Base-by-base conservation (phyloP, 2,329 filamentous ascomycete species). In the Penicillium sp. region DNA sequence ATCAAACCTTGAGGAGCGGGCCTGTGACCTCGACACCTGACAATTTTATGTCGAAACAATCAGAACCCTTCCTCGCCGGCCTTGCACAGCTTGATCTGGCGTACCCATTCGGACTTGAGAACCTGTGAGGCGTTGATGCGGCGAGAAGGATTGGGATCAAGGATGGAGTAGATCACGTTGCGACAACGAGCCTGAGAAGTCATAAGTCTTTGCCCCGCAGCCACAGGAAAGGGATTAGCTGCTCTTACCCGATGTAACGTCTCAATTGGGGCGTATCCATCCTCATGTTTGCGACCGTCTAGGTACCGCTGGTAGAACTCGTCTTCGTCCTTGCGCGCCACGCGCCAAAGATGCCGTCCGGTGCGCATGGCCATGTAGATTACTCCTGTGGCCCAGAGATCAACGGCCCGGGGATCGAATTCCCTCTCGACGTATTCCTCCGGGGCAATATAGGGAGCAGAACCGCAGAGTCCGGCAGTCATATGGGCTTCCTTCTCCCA, bases 341-440 rank as follows among this genome's bases (percentile, higher is more conserved):
- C 86, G 52, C 92, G 88, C 94, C 94, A 99, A 9, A 99, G 81
- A 74, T 99, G 94, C 50, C 94, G 84, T 6, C 94, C 94, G 2
- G 93, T 97, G 56, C 94, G 84, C 94, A 99, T 99, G 14, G 94
- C 94, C 94, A 99, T 99, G 78, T 99, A 99, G 57, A 99, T 99
- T 49, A 99, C 94, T 70, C 94, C 94, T 58, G 91, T 96, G 25
- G 94, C 94, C 94, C 94, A 99, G 14, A 97, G 88, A 69, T 99
- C 94, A 46, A 99, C 93, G n/a, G 94, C 93, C 55, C 94, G 85
- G 30, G 94, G 94, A 69, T 99, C 94, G 63, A 99, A 99, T 72
- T 99, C 94, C 72, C 88, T 91, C 70, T 96, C 92, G 2, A 87
- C 85, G 68, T 99, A 99, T 73, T 99, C 94, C 73, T 99, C 94